Conservation (phyloP, 169 alveolate genomes). For the Plasmodium chabaudi region DNA sequence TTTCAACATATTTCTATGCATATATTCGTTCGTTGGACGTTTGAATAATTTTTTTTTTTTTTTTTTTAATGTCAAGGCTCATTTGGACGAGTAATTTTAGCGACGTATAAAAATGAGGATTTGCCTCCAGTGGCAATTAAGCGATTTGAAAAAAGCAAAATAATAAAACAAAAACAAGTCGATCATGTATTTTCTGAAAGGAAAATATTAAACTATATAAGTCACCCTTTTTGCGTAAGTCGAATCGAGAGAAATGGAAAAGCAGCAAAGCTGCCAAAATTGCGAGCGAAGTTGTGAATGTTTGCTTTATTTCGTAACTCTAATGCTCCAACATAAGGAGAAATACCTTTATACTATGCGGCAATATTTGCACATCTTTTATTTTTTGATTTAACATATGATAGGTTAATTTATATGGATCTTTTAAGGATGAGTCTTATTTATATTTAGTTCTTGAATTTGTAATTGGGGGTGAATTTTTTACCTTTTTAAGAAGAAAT, state of each 20-base stretch:
- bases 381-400: not conserved
- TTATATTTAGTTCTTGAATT: constrained; percentile 95
- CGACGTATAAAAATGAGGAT: constrained; percentile 83
- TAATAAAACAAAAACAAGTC: constrained; percentile 90
- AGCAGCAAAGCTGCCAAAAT: not conserved
- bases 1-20: not conserved
- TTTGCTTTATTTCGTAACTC: too few relatives aligned
- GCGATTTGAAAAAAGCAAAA: constrained; percentile 86
- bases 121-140: constrained; percentile 86
- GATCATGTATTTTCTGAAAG: constrained; percentile 97
- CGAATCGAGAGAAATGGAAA: constrained; percentile 67
- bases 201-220: constrained; percentile 91
- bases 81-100: constrained; percentile 95
- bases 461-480: constrained; percentile 97
- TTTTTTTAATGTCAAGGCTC: constrained; percentile 84
- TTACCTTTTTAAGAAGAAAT: constrained; percentile 92
- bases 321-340: not conserved
- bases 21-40: not conserved
- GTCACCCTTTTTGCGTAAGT: constrained; percentile 96
- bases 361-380: too few relatives aligned
- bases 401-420: constrained; percentile 81
- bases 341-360: not conserved
- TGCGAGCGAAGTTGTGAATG: too few relatives aligned
- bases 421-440: constrained; percentile 92
- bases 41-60: not conserved